A percentile compares a stretch with the other conserved stretches of the same genome.
Evolutionary conservation across 345 rosid species (phyloP).

Genomic region (Toxicodendron radicans): DNA sequence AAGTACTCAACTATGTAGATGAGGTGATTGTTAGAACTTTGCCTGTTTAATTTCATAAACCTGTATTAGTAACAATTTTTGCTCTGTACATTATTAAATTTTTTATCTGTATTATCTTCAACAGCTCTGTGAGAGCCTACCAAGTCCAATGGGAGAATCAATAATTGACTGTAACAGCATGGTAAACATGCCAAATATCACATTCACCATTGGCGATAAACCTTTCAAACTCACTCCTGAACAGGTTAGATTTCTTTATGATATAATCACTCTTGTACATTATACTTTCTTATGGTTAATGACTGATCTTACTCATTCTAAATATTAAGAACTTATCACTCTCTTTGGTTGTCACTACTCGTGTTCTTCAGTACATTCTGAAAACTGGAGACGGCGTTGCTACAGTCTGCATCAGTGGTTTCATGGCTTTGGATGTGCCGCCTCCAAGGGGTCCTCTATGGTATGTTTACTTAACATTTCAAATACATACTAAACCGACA

Average conservation of each 20-base stretch:
- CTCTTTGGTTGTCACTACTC: not conserved
- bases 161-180: slow-evolving; percentile 48
- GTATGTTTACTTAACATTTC: slow-evolving; percentile 28
- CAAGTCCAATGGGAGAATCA: slow-evolving; percentile 69
- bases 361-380: slow-evolving; percentile 58
- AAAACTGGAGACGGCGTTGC: slow-evolving; percentile 55
- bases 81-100: not conserved
- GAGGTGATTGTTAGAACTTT: slow-evolving; percentile 34
- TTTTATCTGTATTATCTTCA: not conserved
- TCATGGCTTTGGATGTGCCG: slow-evolving; percentile 61
- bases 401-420: slow-evolving; percentile 64
- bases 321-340: not conserved
- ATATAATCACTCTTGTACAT: not conserved
- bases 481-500: not conserved
- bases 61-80: not conserved
- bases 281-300: not conserved
- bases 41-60: not conserved
- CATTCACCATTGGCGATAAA: slow-evolving; percentile 60
- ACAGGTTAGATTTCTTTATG: slow-evolving; percentile 43
- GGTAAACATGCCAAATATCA: slow-evolving; percentile 52
- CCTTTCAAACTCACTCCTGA: slow-evolving; percentile 66
- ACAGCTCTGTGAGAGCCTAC: slow-evolving; percentile 71
- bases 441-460: slow-evolving; percentile 75
- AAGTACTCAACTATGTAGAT: slow-evolving; percentile 48
- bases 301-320: not conserved